phyloP scores from a whole-genome alignment of 805 yeast species.

The Candida silvicultrix region DNA sequence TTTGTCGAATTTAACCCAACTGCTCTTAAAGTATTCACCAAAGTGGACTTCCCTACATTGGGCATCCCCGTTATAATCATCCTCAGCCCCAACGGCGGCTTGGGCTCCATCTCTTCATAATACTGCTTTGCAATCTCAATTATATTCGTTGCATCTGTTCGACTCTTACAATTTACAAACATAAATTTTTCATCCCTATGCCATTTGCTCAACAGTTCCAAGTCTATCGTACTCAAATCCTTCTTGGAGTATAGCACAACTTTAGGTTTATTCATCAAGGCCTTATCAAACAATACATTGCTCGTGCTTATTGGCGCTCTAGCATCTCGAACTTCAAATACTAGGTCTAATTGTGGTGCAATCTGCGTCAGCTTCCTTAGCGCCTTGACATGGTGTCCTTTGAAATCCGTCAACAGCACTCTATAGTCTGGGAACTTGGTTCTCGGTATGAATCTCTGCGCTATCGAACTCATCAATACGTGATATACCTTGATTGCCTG shows the following conservation, averaged over 20 bases:
- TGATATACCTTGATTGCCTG: no score
- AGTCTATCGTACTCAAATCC: slow-evolving; percentile 49
- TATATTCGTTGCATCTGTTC: slow-evolving; percentile 42
- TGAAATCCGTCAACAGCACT: slow-evolving; percentile 69
- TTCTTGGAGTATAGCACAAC: slow-evolving; percentile 73
- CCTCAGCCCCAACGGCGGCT: slow-evolving; percentile 80
- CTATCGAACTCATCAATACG: neutral
- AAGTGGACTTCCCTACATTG: slow-evolving; percentile 91
- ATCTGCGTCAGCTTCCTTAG: slow-evolving; percentile 57
- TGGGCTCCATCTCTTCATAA: slow-evolving; percentile 44
- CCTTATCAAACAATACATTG: slow-evolving; percentile 69
- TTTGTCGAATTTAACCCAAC: slow-evolving; percentile 21
- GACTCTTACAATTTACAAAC: slow-evolving; percentile 52
- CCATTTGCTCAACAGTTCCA: slow-evolving; percentile 36
- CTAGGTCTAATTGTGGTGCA: slow-evolving; percentile 74
- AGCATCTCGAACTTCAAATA: slow-evolving; percentile 82
- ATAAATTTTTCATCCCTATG: slow-evolving; percentile 43
- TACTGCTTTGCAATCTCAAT: slow-evolving; percentile 42
- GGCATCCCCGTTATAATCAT: slow-evolving; percentile 90
- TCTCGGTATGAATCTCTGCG: slow-evolving; percentile 55
- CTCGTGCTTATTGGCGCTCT: slow-evolving; percentile 85
- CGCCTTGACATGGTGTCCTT: slow-evolving; percentile 87
- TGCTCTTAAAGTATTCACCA: slow-evolving; percentile 67
- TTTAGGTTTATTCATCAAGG: slow-evolving; percentile 45
- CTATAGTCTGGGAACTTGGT: slow-evolving; percentile 66